A percentile compares a stretch with the other conserved stretches of the same genome.
Conservation (phyloP, 129 eudicot species). For the Smallanthus sonchifolius region DNA sequence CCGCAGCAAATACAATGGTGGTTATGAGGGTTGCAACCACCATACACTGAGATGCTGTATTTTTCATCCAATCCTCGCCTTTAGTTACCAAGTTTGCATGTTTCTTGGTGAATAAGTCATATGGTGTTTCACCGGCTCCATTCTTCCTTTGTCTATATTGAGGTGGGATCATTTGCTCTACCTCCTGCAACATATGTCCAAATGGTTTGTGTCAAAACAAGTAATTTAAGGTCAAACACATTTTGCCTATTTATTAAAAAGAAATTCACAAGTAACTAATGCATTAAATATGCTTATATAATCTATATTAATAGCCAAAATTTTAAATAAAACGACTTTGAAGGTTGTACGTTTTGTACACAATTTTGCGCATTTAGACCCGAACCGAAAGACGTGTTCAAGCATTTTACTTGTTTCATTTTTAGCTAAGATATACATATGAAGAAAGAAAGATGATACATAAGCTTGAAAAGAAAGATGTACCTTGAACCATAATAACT, state of each 20-base stretch:
- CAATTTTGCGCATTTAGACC: background rate
- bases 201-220: background rate
- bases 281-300: background rate
- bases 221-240: background rate
- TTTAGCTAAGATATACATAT: background rate
- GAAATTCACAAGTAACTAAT: background rate
- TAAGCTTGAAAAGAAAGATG: background rate
- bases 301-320: background rate
- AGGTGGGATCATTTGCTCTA: conserved; percentile 5
- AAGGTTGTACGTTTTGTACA: background rate
- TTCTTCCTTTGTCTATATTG: conserved; percentile 5
- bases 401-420: background rate
- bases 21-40: conserved; percentile 26
- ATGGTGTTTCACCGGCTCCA: background rate
- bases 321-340: background rate
- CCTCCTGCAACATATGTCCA: conserved; percentile 1
- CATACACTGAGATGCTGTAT: conserved; percentile 25
- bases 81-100: background rate
- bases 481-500: conserved; percentile 51
- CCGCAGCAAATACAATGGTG: conserved; percentile 27
- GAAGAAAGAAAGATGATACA: background rate
- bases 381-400: too few relatives aligned
- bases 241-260: background rate
- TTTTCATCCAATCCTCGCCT: conserved; percentile 25
- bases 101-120: conserved; percentile 2